These are phyloP conservation scores for Triticum monococcum DNA, from an alignment of 176 grass and related monocot genomes.

Conservation along the genomic window DNA sequence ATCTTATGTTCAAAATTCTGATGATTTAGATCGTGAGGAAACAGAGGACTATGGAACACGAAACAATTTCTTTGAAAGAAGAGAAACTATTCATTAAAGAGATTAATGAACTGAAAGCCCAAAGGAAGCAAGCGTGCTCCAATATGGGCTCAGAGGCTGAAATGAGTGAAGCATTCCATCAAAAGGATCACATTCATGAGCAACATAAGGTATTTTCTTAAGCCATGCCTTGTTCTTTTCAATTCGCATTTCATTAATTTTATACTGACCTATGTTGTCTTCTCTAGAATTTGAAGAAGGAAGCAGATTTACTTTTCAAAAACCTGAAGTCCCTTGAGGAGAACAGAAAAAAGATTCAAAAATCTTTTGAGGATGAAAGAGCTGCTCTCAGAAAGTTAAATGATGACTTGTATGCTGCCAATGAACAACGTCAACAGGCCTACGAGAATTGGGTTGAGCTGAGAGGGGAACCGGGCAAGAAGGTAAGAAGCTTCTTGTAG, in stretches of 20 bases:
- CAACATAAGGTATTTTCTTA: conserved; percentile 59
- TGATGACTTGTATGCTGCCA: conserved; percentile 59
- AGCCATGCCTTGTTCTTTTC: neutral
- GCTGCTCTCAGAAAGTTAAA: conserved; percentile 38
- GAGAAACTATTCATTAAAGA: conserved; percentile 84
- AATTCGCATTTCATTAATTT: conserved; percentile 23
- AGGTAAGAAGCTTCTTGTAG: conserved; percentile 47
- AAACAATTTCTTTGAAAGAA: conserved; percentile 74
- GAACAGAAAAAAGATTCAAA: conserved; percentile 54
- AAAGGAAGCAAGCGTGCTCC: conserved; percentile 59
- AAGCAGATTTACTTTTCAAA: conserved; percentile 66
- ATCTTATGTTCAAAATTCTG: conserved; percentile 4
- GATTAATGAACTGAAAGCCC: conserved; percentile 83
- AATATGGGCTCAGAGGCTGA: conserved; percentile 67
- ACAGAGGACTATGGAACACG: conserved; percentile 73
- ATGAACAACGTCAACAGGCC: conserved; percentile 73
- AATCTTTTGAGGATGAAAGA: conserved; percentile 59
- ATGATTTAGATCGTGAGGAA: conserved; percentile 66
- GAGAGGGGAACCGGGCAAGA: conserved; percentile 55
- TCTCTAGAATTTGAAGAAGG: conserved; percentile 77
- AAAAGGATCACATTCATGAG: conserved; percentile 79
- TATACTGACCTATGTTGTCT: conserved; percentile 1
- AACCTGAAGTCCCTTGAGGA: conserved; percentile 64
- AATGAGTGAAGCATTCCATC: conserved; percentile 76
- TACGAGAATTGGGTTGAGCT: conserved; percentile 59